Evolutionary conservation across 139 green algal species (phyloP), one percentile per base, ranked within the genome.

Genomic region (Dunaliella primolecta): DNA sequence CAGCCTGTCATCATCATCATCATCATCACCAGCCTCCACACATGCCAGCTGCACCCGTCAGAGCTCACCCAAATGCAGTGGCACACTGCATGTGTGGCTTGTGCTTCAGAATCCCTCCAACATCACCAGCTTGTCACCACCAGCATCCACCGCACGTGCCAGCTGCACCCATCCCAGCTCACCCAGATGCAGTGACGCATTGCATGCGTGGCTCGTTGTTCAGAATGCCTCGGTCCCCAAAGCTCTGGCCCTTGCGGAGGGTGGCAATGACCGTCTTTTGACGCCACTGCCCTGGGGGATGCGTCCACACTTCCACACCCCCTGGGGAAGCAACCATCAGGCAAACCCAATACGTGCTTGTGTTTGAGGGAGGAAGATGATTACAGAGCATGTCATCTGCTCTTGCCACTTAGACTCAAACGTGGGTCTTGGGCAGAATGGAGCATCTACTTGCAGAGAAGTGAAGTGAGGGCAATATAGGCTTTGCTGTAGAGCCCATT

Each of bases 51-150:
- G n/a, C n/a, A n/a, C n/a, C n/a, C n/a, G n/a, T n/a, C n/a, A n/a
- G n/a, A n/a, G n/a, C n/a, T n/a, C n/a, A 84, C 80, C 79, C 81
- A 15, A 35, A 82, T 29, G 76, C 33, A 0, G 79, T 84, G 15
- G 55, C 79, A 36, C 84, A 87, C 21, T 91, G 85, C 0, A 71
- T 74, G 3, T 84, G 79, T 2, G 72, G 83, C 64, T 89, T 85
- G 25, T 87, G 71, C 78, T 92, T 92, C 25, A 92, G 70, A 3
- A 92, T 91, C 27, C n/a, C n/a, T n/a, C n/a, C n/a, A n/a, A n/a
- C n/a, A n/a, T n/a, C n/a, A n/a, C n/a, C n/a, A n/a, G n/a, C n/a
- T n/a, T n/a, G n/a, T n/a, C n/a, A n/a, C n/a, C n/a, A n/a, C n/a
- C n/a, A n/a, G n/a, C n/a, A n/a, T n/a, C n/a, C n/a, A n/a, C n/a